These are phyloP conservation scores for Sporothrix luriei DNA, from an alignment of 2,329 filamentous ascomycete genomes.

Conservation along the genomic window DNA sequence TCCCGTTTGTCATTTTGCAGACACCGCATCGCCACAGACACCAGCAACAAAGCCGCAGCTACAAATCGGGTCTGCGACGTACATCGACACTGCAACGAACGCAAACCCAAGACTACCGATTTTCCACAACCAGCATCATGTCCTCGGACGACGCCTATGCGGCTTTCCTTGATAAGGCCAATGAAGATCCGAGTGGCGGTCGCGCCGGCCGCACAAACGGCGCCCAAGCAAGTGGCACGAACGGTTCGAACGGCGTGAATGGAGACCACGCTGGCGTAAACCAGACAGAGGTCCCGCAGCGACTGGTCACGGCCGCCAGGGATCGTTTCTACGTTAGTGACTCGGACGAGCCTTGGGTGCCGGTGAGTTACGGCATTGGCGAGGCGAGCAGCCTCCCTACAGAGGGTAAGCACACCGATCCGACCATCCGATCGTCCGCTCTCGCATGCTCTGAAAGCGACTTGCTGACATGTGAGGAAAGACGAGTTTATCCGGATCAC, in stretches of 20 bases:
- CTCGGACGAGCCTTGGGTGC: constrained; percentile 81
- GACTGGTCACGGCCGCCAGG: constrained; percentile 54
- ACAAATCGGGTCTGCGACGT: neutral
- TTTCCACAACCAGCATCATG: constrained; percentile 52
- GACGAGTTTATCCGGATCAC: constrained; percentile 72
- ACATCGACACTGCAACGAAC: neutral
- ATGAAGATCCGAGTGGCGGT: constrained; percentile 68
- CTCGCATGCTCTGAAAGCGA: neutral
- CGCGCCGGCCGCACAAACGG: constrained; percentile 46
- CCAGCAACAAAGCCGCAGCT: neutral
- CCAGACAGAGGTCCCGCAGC: constrained; percentile 56
- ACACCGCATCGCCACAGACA: neutral
- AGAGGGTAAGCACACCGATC: constrained; percentile 54
- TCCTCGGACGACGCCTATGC: constrained; percentile 80
- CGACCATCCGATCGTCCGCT: neutral
- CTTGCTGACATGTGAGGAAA: constrained; percentile 42
- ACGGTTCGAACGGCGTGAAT: constrained; percentile 29
- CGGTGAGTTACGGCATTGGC: constrained; percentile 67
- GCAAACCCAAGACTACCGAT: neutral
- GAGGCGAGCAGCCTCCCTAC: constrained; percentile 56
- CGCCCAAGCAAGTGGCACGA: constrained; percentile 5
- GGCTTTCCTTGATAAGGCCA: constrained; percentile 84
- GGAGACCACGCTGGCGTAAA: constrained; percentile 1
- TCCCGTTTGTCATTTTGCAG: constrained; percentile 1
- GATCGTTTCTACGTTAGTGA: constrained; percentile 75